These are phyloP conservation scores for Penicillium argentinense DNA, from an alignment of 495 filamentous ascomycete species.

Conservation along the genomic window DNA sequence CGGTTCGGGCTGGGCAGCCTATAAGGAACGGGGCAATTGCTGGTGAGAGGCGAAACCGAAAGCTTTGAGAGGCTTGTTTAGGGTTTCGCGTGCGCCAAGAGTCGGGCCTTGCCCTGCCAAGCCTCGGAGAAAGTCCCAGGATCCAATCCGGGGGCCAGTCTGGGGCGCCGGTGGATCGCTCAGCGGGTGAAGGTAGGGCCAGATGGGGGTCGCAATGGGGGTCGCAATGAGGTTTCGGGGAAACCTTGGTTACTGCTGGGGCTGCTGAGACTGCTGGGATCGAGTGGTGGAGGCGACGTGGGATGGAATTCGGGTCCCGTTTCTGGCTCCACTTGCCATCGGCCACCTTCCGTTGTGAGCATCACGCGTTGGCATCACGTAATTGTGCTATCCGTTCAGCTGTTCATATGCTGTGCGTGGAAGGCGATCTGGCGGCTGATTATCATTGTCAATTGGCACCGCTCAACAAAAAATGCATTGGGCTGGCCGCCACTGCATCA, in stretches of 20 bases:
- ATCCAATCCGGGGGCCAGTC: constrained; percentile 2
- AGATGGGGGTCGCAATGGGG: background rate
- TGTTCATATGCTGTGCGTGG: background rate
- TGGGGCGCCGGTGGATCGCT: background rate
- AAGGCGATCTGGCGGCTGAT: background rate
- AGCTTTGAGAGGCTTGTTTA: background rate
- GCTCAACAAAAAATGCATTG: no score
- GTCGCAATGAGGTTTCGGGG: no score
- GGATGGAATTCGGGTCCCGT: no score
- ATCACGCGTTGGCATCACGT: background rate
- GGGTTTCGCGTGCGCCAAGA: background rate
- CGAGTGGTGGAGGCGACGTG: no score
- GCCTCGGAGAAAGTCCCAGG: background rate
- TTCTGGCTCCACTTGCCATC: background rate
- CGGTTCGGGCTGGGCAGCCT: background rate
- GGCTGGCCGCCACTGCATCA: no score
- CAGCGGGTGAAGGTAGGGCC: no score
- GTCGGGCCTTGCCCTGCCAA: constrained; percentile 4
- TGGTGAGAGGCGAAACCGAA: background rate
- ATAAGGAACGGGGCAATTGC: background rate
- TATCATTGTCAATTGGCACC: no score
- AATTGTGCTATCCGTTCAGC: no score
- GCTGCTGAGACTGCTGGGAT: no score
- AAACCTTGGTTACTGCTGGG: no score
- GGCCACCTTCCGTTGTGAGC: background rate